A percentile compares a stretch with the other conserved stretches of the same genome.
Conservation (phyloP, 805 yeast species). For the Saturnispora mendoncae region DNA sequence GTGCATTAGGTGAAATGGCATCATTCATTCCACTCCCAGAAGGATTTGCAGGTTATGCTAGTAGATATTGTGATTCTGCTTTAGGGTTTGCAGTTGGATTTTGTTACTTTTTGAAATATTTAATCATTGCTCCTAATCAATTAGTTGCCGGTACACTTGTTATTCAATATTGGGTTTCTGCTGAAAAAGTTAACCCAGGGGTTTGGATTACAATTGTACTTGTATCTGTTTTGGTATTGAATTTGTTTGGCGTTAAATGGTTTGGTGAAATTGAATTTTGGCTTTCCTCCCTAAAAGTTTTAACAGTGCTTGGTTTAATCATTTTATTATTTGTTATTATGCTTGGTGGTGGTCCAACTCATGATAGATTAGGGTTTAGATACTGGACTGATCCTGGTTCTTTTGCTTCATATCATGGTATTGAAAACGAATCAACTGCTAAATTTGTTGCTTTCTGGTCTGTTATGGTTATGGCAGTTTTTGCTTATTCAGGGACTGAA, state of each 20-base stretch:
- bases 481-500: constrained; percentile 45
- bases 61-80: constrained; percentile 44
- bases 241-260: constrained; percentile 40
- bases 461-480: constrained; percentile 44
- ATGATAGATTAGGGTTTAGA: constrained; percentile 45
- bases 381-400: constrained; percentile 40
- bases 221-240: constrained; percentile 33
- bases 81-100: constrained; percentile 53
- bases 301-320: constrained; percentile 60
- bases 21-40: constrained; percentile 46
- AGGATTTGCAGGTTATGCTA: constrained; percentile 48
- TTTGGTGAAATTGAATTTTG: constrained; percentile 46
- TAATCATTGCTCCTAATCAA: constrained; percentile 48
- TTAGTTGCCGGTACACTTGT: constrained; percentile 49
- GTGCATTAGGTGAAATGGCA: constrained; percentile 49
- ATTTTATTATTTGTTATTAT: constrained; percentile 53
- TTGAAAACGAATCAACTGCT: constrained; percentile 26
- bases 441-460: constrained; percentile 37
- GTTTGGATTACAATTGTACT: constrained; percentile 42
- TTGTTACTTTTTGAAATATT: constrained; percentile 42
- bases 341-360: constrained; percentile 71
- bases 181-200: constrained; percentile 43
- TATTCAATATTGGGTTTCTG: constrained; percentile 43
- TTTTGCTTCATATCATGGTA: constrained; percentile 35
- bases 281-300: constrained; percentile 56